Base-by-base conservation (phyloP, 371 early-diverging fungal genomes). In the Mucor irregularis region DNA sequence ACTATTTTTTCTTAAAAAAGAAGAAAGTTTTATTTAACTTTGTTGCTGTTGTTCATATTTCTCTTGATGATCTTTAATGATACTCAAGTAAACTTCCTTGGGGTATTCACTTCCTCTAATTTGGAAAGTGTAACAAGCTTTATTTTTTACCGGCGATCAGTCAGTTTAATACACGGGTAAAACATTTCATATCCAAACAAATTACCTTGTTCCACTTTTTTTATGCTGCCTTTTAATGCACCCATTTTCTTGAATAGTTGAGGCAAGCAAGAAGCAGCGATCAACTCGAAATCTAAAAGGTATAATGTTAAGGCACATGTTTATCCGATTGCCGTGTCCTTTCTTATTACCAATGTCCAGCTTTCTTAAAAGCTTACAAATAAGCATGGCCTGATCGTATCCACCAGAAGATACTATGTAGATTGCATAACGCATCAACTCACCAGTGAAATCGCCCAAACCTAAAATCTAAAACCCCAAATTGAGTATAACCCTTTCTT, bases 381-480 rank as follows among this genome's bases (percentile, higher is more conserved):
- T 75, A 4, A 68, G 53, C 55, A 73, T 69, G 3, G 82, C 82
- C 9, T 67, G 62, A n/a, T 71, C 71, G 31, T 72, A 69, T 30
- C 68, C 51, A 43, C 85, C 66, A 44, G 71, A 35, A 38, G 71
- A 67, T 31, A 73, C 78, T 52, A 47, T 64, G 42, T 85, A 76
- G 61, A 88, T 86, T 5, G 83, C 82, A 19, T 79, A 66, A 31
- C 88, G 74, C 88, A 88, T 87, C 44, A 90, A 54, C 58, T 88
- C 88, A 33, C 90, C 90, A 13, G 88, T 86, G 34, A 88, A 76
- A 68, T 88, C 88, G 7, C 82, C 84, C 14, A 90, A 55, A 25
- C 88, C 90, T 6, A 84, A 49, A 16, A 74, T 38, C 69, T 51
- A 30, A n/a, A 62, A 33, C 8, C 2, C 8, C n/a, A 16, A 42